Percentiles rank a stretch among this genome's conserved stretches.
phyloP scores from a whole-genome alignment of 2,329 filamentous ascomycete species.

The Podosphaera fusca region DNA sequence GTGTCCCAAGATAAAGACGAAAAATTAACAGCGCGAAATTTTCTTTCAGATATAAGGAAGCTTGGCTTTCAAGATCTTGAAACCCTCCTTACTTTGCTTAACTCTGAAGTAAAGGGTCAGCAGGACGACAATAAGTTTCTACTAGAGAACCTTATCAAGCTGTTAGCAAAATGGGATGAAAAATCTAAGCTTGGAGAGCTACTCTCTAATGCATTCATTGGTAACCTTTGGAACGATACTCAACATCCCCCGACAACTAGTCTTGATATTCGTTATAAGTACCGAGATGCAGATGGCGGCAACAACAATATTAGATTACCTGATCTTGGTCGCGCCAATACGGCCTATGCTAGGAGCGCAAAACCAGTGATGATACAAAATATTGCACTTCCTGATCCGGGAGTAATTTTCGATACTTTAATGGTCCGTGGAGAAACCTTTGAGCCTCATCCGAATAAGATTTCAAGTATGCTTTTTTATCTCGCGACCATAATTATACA shows the following conservation, averaged over 20 bases:
- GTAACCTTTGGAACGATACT: conserved; percentile 45
- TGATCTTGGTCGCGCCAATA: conserved; percentile 41
- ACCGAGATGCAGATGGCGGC: conserved; percentile 45
- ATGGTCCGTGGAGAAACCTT: conserved; percentile 29
- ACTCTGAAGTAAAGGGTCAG: conserved; percentile 37
- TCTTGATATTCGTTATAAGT: conserved; percentile 36
- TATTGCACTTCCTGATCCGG: conserved; percentile 40
- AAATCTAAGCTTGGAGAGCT: conserved; percentile 11
- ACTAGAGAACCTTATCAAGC: conserved; percentile 43
- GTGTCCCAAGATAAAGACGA: conserved; percentile 13
- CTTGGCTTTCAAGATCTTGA: conserved; percentile 26
- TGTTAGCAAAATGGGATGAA: conserved; percentile 13
- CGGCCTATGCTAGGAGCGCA: conserved; percentile 41
- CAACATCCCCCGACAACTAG: conserved; percentile 50
- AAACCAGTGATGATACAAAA: conserved; percentile 35
- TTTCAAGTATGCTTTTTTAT: conserved; percentile 56
- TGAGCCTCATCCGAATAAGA: conserved; percentile 43
- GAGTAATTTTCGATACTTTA: conserved; percentile 35
- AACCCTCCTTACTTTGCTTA: conserved; percentile 37
- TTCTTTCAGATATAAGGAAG: conserved; percentile 22
- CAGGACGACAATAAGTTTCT: conserved; percentile 56
- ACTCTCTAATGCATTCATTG: conserved; percentile 44
- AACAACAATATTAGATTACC: conserved; percentile 47
- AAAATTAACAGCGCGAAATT: conserved; percentile 14
- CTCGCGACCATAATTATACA: conserved; percentile 45